Conservation (phyloP, 306 rosid species). For the Begonia loranthoides region DNA sequence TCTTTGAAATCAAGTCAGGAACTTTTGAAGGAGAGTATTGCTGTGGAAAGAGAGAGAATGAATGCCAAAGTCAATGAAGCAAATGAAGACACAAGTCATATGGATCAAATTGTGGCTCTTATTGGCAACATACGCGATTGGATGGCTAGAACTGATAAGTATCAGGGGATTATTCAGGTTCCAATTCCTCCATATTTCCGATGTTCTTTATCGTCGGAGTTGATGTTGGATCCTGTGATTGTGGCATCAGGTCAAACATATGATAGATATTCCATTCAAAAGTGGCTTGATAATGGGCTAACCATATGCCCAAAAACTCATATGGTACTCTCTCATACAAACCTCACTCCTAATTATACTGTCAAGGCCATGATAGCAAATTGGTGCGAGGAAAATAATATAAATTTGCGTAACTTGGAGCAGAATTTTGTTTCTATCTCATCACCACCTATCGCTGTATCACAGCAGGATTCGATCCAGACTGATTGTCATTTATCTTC, state of each 20-base stretch:
- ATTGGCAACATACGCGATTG: conserved; percentile 48
- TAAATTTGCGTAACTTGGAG: conserved; percentile 23
- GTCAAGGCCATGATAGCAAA: conserved; percentile 81
- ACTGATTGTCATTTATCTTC: conserved; percentile 25
- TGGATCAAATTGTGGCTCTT: conserved; percentile 45
- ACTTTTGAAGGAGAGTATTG: conserved; percentile 70
- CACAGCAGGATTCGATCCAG: conserved; percentile 24
- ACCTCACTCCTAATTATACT: conserved; percentile 70
- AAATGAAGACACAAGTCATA: conserved; percentile 39
- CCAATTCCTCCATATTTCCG: conserved; percentile 65
- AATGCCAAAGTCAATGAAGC: conserved; percentile 34
- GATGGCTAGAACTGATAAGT: conserved; percentile 35
- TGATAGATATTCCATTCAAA: conserved; percentile 63
- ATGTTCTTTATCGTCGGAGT: conserved; percentile 77
- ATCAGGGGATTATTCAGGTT: conserved; percentile 35
- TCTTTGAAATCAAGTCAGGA: conserved; percentile 55
- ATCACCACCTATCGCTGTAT: not conserved
- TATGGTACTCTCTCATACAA: conserved; percentile 53
- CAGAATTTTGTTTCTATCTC: conserved; percentile 6
- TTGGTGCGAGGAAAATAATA: conserved; percentile 82
- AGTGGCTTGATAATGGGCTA: conserved; percentile 74
- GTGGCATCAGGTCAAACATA: conserved; percentile 96
- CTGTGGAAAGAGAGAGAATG: conserved; percentile 68
- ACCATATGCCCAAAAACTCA: conserved; percentile 77
- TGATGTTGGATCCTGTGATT: conserved; percentile 85